These are phyloP conservation scores for Exophiala phaeomuriformis DNA, from an alignment of 2,329 filamentous ascomycete genomes.

Conservation along the genomic window DNA sequence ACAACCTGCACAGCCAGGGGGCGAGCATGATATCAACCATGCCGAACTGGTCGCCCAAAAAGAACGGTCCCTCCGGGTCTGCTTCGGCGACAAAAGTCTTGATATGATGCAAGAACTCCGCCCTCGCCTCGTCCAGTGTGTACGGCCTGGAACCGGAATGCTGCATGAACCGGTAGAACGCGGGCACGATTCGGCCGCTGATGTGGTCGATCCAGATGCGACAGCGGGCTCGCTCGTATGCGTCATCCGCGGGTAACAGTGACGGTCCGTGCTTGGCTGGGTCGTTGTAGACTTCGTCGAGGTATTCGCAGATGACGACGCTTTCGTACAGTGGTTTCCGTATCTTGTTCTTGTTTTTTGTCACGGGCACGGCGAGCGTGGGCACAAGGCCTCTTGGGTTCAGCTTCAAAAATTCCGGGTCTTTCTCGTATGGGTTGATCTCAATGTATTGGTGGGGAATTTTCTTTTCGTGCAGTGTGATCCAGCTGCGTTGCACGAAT, in stretches of 20 bases:
- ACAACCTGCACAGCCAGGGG: slow-evolving; percentile 65
- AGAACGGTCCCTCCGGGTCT: slow-evolving; percentile 57
- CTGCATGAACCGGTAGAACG: slow-evolving; percentile 58
- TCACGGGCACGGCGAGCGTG: slow-evolving; percentile 46
- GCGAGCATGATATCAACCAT: slow-evolving; percentile 65
- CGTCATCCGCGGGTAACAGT: slow-evolving; percentile 53
- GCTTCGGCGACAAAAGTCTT: slow-evolving; percentile 57
- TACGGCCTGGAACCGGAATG: slow-evolving; percentile 37
- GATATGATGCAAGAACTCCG: slow-evolving; percentile 53
- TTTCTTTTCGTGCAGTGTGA: slow-evolving; percentile 64
- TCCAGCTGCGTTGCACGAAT: slow-evolving; percentile 62
- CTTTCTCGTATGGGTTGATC: slow-evolving; percentile 72
- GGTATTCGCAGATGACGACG: slow-evolving; percentile 64
- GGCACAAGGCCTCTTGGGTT: slow-evolving; percentile 73
- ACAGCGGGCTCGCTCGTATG: slow-evolving; percentile 58
- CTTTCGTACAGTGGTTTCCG: slow-evolving; percentile 60
- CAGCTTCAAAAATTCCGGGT: slow-evolving; percentile 58
- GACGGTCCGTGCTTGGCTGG: slow-evolving; percentile 36
- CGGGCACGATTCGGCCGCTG: slow-evolving; percentile 58
- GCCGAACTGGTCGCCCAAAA: slow-evolving; percentile 56
- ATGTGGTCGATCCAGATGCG: slow-evolving; percentile 71
- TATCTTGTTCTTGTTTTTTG: slow-evolving; percentile 34
- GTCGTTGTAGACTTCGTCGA: slow-evolving; percentile 61
- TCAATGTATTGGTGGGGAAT: slow-evolving; percentile 72
- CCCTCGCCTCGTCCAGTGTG: slow-evolving; percentile 48